phyloP scores from a whole-genome alignment of 768 basidiomycete species.

The Gymnopilus junonius region DNA sequence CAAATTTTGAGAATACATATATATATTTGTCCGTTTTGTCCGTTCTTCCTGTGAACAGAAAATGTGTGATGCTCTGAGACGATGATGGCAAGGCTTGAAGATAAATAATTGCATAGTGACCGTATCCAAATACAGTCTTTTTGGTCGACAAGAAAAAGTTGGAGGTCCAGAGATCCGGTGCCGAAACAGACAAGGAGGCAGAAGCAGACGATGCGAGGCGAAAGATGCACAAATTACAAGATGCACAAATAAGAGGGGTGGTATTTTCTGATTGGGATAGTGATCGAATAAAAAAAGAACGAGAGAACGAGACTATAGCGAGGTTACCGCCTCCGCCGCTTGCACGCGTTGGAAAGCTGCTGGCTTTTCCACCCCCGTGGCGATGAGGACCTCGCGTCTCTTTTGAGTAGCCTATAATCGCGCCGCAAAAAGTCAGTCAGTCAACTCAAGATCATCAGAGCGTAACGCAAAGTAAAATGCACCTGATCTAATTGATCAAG shows the following conservation, averaged over 20 bases:
- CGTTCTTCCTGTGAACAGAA: not conserved
- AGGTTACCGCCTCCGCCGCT: constrained; percentile 7
- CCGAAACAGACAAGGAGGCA: not conserved
- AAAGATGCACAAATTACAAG: not conserved
- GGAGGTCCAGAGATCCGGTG: not conserved
- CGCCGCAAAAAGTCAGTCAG: constrained; percentile 3
- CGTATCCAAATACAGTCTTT: constrained; percentile 2
- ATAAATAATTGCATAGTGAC: not conserved
- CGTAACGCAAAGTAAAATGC: constrained; percentile 6
- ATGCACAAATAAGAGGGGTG: not conserved
- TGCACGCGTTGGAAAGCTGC: constrained; percentile 37
- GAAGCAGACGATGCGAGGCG: not conserved
- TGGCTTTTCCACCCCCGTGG: constrained; percentile 40
- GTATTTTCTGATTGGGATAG: not conserved
- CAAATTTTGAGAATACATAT: constrained; percentile 24
- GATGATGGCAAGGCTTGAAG: no score
- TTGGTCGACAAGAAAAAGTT: not conserved
- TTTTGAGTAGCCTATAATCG: constrained; percentile 45
- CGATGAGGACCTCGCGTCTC: constrained; percentile 46
- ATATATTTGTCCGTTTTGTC: no score
- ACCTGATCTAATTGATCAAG: constrained; percentile 70
- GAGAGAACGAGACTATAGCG: not conserved
- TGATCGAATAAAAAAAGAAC: not conserved
- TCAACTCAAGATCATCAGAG: not conserved
- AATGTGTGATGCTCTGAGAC: not conserved